Evolutionary conservation across 2,329 filamentous ascomycete genomes (phyloP).

Genomic region (Colletotrichum godetiae): DNA sequence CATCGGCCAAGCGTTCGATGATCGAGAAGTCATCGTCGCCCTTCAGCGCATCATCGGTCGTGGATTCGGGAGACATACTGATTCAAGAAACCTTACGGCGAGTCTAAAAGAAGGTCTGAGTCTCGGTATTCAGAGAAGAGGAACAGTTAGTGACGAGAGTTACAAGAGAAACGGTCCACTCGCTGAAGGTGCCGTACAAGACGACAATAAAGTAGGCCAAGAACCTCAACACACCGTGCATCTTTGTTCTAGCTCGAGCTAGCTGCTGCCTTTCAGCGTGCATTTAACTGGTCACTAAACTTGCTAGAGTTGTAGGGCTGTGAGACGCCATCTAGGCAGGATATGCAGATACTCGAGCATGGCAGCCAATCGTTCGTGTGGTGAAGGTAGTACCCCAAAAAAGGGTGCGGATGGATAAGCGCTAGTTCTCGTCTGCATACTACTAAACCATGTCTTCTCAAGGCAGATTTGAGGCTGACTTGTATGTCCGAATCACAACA

Average conservation of each 20-base stretch:
- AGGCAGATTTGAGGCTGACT: neutral
- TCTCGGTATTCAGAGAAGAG: neutral
- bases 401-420: too few relatives aligned
- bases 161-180: neutral
- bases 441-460: neutral
- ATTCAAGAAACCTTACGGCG: neutral
- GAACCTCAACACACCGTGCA: neutral
- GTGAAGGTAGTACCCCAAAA: neutral
- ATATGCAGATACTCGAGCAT: neutral
- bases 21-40: constrained; percentile 24
- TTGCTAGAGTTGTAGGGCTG: neutral
- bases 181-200: neutral
- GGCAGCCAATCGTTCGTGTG: neutral
- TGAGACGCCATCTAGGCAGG: neutral
- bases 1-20: constrained; percentile 21
- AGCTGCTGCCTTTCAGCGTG: neutral
- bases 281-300: neutral
- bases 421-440: neutral
- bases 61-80: neutral
- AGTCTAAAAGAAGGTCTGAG: neutral
- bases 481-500: neutral
- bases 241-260: neutral
- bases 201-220: neutral
- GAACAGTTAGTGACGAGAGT: neutral
- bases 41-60: neutral